Evolutionary conservation across 768 basidiomycete species (phyloP), one percentile per base, ranked within the genome.

Genomic region (Imleria badia): DNA sequence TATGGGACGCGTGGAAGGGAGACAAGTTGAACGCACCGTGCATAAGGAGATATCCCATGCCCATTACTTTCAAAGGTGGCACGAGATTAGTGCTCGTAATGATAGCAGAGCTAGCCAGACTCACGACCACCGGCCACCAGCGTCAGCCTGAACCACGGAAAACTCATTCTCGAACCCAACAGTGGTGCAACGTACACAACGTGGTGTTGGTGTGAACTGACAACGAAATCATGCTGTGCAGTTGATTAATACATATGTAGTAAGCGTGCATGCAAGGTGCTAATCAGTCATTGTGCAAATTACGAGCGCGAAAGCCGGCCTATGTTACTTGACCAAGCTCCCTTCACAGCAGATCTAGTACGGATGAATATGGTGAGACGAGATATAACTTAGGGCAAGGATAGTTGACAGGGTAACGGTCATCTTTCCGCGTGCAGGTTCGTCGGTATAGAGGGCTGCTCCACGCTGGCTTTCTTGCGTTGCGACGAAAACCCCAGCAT

Each of bases 121-220:
- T 69, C 63, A 84, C 83, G 63, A 54, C 76, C 75, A 51, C 76
- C 53, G 6, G 82, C 75, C 47, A 73, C 61, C 6, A 75, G 73
- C 17, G 78, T 73, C 60, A 85, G 73, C 66, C 78, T 80, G 60
- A 75, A 66, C 83, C 83, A 85, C 30, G 84, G 84, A 70, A 84
- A 84, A 53, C 70, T 73, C 61, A 83, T 82, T 30, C 40, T 66
- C 40, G 38, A 15, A 41, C 3, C 6, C 20, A 23, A 46, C 6
- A n/a, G 6, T 23, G 10, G 38, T 36, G 20, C 41, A 4, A 15
- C 41, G 30, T 51, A 20, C 29, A 22, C 55, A 17, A 9, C 8
- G 17, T 34, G 11, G 30, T 41, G 53, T 45, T 51, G 23, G 29
- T 23, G 33, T 33, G 29, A 60, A 15, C 22, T 6, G 19, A 48